A percentile compares a stretch with the other conserved stretches of the same genome.
phyloP scores from a whole-genome alignment of 139 green algal genomes.

The Raphidocelis subcapitata region DNA sequence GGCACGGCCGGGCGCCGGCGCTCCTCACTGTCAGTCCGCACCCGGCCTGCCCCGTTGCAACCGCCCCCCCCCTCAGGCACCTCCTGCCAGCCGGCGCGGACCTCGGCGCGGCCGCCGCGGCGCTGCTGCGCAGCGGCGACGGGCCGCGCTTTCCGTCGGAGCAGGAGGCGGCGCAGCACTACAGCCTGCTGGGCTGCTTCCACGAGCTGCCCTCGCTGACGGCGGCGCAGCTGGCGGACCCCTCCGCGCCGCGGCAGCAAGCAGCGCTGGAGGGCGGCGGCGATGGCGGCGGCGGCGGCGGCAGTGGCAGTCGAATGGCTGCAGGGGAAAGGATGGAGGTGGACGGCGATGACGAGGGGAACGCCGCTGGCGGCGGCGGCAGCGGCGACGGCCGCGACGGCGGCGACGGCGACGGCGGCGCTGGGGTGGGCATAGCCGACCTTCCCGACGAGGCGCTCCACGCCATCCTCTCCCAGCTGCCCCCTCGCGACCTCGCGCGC shows the following conservation, averaged over 20 bases:
- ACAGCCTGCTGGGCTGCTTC: constrained; percentile 36
- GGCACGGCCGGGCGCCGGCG: too few species aligned
- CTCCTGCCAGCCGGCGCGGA: too few species aligned
- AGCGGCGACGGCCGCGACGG: not conserved
- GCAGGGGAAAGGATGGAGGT: not conserved
- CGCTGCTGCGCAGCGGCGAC: too few species aligned
- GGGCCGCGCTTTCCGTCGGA: too few species aligned
- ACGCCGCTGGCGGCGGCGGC: not conserved
- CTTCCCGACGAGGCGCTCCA: constrained; percentile 30
- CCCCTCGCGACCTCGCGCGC: constrained; percentile 23
- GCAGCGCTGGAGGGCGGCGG: too few species aligned
- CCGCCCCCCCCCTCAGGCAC: too few species aligned
- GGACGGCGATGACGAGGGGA: not conserved
- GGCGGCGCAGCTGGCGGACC: not conserved
- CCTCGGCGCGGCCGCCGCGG: too few species aligned
- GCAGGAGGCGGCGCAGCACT: too few species aligned
- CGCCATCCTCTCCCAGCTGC: constrained; percentile 26
- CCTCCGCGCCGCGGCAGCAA: not conserved
- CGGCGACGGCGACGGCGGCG: too few species aligned
- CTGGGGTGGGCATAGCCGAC: constrained; percentile 9
- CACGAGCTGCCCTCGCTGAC: constrained; percentile 27
- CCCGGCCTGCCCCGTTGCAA: too few species aligned
- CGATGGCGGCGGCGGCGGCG: too few species aligned
- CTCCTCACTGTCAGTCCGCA: too few species aligned
- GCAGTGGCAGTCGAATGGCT: not conserved